phyloP scores from a whole-genome alignment of 495 filamentous ascomycete species.

The Neurospora sp. region DNA sequence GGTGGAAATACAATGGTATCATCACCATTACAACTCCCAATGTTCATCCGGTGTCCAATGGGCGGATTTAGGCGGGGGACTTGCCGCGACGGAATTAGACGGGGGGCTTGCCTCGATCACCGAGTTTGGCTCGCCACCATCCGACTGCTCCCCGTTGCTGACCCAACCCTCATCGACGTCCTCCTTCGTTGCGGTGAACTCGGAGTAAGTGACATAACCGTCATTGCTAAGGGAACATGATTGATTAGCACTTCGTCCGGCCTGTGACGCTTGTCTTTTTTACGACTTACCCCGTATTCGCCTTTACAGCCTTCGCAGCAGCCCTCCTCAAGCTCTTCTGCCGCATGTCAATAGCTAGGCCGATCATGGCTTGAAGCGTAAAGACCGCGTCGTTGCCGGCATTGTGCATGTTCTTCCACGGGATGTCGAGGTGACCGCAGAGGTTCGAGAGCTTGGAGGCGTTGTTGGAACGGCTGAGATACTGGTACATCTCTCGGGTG shows the following conservation, averaged over 20 bases:
- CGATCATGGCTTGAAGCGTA: slow-evolving; percentile 67
- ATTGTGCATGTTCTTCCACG: slow-evolving; percentile 65
- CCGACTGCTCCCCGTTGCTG: slow-evolving; percentile 20
- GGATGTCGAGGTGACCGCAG: slow-evolving; percentile 53
- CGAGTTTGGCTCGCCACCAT: slow-evolving; percentile 14
- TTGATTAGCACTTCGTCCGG: neutral
- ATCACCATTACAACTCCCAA: neutral
- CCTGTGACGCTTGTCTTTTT: neutral
- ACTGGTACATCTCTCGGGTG: slow-evolving; percentile 56
- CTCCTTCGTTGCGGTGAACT: slow-evolving; percentile 4
- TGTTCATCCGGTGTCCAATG: neutral
- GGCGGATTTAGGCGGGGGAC: too few species aligned
- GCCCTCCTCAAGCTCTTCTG: slow-evolving; percentile 4
- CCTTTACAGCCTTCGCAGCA: neutral
- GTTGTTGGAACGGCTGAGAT: slow-evolving; percentile 38
- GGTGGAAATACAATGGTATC: neutral
- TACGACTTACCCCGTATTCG: neutral
- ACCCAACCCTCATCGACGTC: slow-evolving; percentile 20
- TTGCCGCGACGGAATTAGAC: neutral
- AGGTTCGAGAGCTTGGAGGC: slow-evolving; percentile 46
- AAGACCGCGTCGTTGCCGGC: slow-evolving; percentile 91
- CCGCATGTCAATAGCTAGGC: slow-evolving; percentile 43
- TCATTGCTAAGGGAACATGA: neutral
- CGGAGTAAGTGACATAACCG: slow-evolving; percentile 2
- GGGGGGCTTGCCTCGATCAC: neutral